Percentiles rank a stretch among this genome's conserved stretches.
Evolutionary conservation across 2,329 filamentous ascomycete species (phyloP).

Genomic region (Fusarium devonianum): DNA sequence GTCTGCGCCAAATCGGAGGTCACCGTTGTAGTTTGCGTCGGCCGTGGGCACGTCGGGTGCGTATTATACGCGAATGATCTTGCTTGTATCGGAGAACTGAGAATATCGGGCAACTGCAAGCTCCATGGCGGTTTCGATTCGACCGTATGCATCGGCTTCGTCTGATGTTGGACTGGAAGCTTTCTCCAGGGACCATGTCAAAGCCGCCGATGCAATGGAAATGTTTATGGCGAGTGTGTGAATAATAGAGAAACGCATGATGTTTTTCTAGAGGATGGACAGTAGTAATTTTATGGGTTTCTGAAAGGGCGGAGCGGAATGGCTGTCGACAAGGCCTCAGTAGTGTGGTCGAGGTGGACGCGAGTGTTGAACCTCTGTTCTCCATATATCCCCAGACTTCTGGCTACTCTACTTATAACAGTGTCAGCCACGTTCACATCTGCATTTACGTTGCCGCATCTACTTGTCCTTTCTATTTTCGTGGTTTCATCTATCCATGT

Average conservation of each 20-base stretch:
- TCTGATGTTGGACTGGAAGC: conserved; percentile 51
- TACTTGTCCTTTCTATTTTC: conserved; percentile 7
- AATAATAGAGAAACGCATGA: conserved; percentile 48
- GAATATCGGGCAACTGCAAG: conserved; percentile 52
- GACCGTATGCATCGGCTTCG: conserved; percentile 52
- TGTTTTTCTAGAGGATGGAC: neutral
- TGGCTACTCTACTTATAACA: conserved; percentile 1
- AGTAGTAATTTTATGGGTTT: neutral
- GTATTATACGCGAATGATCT: conserved; percentile 52
- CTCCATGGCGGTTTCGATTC: conserved; percentile 53
- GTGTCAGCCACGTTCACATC: too few relatives aligned
- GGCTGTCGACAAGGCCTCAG: too few relatives aligned
- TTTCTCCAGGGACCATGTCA: conserved; percentile 51
- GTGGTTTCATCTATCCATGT: conserved; percentile 12
- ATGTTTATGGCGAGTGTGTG: conserved; percentile 41
- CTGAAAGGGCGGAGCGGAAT: too few relatives aligned
- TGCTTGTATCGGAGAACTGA: conserved; percentile 45
- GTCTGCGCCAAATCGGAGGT: conserved; percentile 56
- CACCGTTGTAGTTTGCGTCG: conserved; percentile 55
- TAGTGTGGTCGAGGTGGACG: too few relatives aligned
- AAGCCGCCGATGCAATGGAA: conserved; percentile 45
- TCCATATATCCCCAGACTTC: too few relatives aligned
- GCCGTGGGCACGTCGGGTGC: conserved; percentile 54
- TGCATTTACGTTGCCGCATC: conserved; percentile 13
- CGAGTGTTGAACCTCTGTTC: too few relatives aligned